A percentile compares a stretch with the other conserved stretches of the same genome.
Conservation (phyloP, 1,139 yeast species). For the Protomyces inundatus region DNA sequence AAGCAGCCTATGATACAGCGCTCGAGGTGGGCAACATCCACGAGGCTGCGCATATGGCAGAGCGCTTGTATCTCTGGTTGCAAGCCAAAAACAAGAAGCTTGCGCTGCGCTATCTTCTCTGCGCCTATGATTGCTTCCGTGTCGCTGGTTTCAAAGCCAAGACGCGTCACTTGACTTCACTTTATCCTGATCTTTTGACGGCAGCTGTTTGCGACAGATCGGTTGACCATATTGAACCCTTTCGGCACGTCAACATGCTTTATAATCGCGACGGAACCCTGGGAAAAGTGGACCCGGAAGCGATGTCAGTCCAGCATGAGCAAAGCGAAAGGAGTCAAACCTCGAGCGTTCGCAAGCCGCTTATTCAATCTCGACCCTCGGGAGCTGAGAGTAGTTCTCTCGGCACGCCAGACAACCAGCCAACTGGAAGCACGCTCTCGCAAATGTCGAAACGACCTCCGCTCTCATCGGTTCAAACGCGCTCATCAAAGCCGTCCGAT, state of each 20-base stretch:
- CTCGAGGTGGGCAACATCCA: conserved; percentile 11
- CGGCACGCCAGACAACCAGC: neutral
- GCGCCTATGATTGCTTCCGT: conserved; percentile 5
- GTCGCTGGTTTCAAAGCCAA: conserved; percentile 10
- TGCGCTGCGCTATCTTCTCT: neutral
- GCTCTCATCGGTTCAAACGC: neutral
- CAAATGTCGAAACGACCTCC: neutral
- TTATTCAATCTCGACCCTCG: neutral
- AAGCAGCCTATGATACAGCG: conserved; percentile 12
- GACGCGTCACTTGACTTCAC: neutral
- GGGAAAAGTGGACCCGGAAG: neutral
- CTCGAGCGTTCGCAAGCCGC: neutral
- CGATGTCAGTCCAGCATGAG: neutral
- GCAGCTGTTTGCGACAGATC: neutral
- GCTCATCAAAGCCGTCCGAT: neutral
- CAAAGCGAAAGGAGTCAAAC: neutral
- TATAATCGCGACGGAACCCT: conserved; percentile 17
- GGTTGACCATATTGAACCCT: neutral
- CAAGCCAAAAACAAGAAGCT: conserved; percentile 1
- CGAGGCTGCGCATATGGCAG: conserved; percentile 19
- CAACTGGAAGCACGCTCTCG: neutral
- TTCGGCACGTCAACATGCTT: conserved; percentile 13
- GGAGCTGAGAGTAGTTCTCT: neutral
- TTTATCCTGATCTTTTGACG: conserved; percentile 9
- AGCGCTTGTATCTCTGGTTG: conserved; percentile 14